These are phyloP conservation scores for Aspergillus egyptiacus DNA, from an alignment of 495 filamentous ascomycete genomes.

Conservation along the genomic window DNA sequence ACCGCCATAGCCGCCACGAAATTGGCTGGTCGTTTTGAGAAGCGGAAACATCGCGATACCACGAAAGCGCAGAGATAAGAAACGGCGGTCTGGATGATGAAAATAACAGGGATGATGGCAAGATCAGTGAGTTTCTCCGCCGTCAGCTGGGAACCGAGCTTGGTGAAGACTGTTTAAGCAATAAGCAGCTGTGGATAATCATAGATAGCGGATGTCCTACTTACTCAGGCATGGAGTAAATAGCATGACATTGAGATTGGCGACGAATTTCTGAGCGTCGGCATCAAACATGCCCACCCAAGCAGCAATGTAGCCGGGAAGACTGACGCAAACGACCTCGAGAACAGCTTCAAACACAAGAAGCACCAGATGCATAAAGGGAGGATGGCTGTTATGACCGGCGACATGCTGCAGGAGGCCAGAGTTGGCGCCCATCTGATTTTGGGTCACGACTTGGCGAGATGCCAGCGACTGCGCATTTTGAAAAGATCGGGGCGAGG, in stretches of 20 bases:
- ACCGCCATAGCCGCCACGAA: constrained; percentile 96
- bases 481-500: constrained; percentile 61
- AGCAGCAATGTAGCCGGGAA: constrained; percentile 94
- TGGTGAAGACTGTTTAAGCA: constrained; percentile 75
- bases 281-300: constrained; percentile 86
- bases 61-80: constrained; percentile 69
- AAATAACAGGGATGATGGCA: constrained; percentile 90
- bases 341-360: constrained; percentile 95
- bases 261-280: constrained; percentile 90
- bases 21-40: constrained; percentile 78
- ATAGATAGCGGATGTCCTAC: constrained; percentile 19
- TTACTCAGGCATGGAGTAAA: constrained; percentile 96
- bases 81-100: constrained; percentile 75
- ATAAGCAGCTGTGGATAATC: neutral
- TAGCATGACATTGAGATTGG: constrained; percentile 86
- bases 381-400: constrained; percentile 50
- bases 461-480: constrained; percentile 36
- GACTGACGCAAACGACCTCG: constrained; percentile 89
- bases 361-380: constrained; percentile 69
- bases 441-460: constrained; percentile 27
- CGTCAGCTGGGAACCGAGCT: constrained; percentile 91
- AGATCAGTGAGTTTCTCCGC: constrained; percentile 84
- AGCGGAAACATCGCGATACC: constrained; percentile 67
- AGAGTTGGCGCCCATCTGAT: constrained; percentile 30
- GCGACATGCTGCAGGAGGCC: constrained; percentile 21